Evolutionary conservation across 306 rosid species (phyloP).

Genomic region (Carpinus fangiana): DNA sequence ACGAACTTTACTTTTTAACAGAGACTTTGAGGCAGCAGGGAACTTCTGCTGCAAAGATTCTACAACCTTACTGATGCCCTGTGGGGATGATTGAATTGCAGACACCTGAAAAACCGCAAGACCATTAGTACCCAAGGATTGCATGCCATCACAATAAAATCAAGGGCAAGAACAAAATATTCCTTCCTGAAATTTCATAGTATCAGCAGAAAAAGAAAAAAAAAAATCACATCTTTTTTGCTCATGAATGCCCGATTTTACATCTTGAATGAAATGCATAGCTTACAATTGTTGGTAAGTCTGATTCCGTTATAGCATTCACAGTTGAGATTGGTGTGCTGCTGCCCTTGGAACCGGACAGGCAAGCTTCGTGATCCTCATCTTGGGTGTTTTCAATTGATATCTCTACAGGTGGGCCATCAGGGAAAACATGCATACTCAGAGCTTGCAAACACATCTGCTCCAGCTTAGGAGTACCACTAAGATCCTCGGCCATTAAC

Average conservation of each 20-base stretch:
- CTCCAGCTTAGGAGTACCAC: constrained; percentile 63
- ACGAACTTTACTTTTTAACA: constrained; percentile 72
- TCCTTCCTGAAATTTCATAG: neutral
- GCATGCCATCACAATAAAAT: constrained; percentile 23
- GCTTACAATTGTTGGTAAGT: constrained; percentile 73
- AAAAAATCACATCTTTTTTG: neutral
- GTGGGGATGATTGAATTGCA: constrained; percentile 69
- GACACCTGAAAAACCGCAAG: constrained; percentile 57
- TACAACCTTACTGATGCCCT: constrained; percentile 67
- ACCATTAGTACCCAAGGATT: constrained; percentile 24
- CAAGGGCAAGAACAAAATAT: constrained; percentile 8
- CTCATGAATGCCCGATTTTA: neutral
- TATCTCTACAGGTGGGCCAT: constrained; percentile 51
- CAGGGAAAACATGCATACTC: constrained; percentile 61
- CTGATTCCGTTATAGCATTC: constrained; percentile 47
- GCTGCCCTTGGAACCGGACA: constrained; percentile 44
- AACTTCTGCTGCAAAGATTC: constrained; percentile 71
- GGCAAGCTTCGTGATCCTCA: constrained; percentile 46
- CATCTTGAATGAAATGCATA: constrained; percentile 14
- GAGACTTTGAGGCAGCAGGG: constrained; percentile 67
- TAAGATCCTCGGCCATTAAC: constrained; percentile 46
- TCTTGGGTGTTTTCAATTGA: constrained; percentile 47
- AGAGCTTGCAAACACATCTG: constrained; percentile 83
- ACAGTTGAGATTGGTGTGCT: constrained; percentile 38
- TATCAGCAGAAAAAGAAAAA: neutral